Conservation (phyloP, 2,329 filamentous ascomycete species). For the Phialophora macrospora region DNA sequence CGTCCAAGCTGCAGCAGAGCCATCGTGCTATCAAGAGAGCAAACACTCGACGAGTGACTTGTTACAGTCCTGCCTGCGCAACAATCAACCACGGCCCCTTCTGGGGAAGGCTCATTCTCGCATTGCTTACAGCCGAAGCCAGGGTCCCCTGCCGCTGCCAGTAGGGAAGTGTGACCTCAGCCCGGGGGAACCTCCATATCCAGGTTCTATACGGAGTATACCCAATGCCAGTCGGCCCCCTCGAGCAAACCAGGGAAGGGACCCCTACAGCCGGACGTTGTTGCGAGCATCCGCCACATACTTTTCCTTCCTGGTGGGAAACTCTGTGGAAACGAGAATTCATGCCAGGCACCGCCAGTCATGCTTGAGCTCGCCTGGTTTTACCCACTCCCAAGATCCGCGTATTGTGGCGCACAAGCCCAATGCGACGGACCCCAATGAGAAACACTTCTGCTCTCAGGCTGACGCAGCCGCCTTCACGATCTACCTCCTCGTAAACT, state of each 20-base stretch:
- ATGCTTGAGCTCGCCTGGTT: constrained; percentile 6
- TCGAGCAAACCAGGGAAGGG: neutral
- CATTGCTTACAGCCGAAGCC: constrained; percentile 13
- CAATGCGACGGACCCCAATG: constrained; percentile 9
- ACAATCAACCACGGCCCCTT: constrained; percentile 6
- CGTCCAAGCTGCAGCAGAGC: neutral
- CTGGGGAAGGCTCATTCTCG: neutral
- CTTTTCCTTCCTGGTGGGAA: neutral
- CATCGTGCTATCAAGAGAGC: neutral
- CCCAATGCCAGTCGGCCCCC: neutral
- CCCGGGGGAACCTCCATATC: constrained; percentile 5
- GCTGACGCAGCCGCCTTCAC: constrained; percentile 7
- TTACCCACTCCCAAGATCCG: constrained; percentile 1
- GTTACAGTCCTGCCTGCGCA: neutral
- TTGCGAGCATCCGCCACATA: constrained; percentile 10
- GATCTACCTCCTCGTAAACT: neutral
- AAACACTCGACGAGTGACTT: neutral
- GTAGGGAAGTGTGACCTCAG: constrained; percentile 3
- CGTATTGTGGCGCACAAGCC: constrained; percentile 7
- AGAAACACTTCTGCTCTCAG: neutral
- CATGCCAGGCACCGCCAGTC: constrained; percentile 1
- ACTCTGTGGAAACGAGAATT: neutral
- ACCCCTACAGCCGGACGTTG: neutral
- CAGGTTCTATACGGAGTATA: neutral
- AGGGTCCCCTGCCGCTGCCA: constrained; percentile 3